Base-by-base conservation (phyloP, 768 basidiomycete genomes). In the Amanita pallidorosea region DNA sequence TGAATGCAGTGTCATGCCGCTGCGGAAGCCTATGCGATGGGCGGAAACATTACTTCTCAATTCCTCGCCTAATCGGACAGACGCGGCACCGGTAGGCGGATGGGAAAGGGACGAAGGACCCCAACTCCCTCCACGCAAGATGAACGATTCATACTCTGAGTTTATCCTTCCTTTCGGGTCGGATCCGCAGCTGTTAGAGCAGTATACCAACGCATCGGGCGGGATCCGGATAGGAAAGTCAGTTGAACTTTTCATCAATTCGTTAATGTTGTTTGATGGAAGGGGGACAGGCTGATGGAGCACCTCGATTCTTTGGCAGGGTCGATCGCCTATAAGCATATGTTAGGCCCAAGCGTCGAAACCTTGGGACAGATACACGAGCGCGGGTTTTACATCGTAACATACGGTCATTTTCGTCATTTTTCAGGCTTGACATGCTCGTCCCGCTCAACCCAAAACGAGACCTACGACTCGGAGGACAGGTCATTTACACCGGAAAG, bases 301-400 rank as follows among this genome's bases (percentile, higher is more conserved):
- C 83, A 89, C 60, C 71, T 90, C 31, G 88, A 92, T 61, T 86
- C 85, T 3, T 68, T 90, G n/a, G 88, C 88, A 5, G 88, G 88
- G 27, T 85, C 83, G 3, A 87, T 90, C 52, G 74, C 87, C 4
- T 91, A 90, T 65, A 85, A 88, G 61, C 88, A 90, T 65, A 72
- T 88, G 74, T 73, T 87, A 4, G 84, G 83, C 1, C 83, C 82
- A 0, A 66, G 64, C 9, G 75, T 79, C n/a, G 65, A 74, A 54
- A 74, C 71, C 1, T 63, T 82, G 3, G 77, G 77, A 36, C 67
- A 69, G 47, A 69, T 85, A 3, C 67, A 78, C 18, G 75, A 84
- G 45, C 72, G 75, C 22, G 85, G 85, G 1, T 81, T 88, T 57
- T 91, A 90, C 56, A 76, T 91, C 56, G 88, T 89, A 11, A 91